These are phyloP conservation scores for Ambrosiella beaveri DNA, from an alignment of 2,329 filamentous ascomycete species.

Conservation along the genomic window DNA sequence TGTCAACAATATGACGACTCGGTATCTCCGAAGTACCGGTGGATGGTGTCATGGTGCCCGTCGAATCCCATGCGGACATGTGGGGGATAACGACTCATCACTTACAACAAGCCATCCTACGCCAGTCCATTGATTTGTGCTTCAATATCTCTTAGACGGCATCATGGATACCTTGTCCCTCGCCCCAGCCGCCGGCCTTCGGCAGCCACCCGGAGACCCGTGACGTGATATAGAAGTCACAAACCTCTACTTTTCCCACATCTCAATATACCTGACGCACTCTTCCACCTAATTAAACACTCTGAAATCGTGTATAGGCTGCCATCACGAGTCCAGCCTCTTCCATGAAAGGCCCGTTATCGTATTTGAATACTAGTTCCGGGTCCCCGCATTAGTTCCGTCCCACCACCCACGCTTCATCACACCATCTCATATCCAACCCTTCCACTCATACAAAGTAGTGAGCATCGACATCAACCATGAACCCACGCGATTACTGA, in stretches of 20 bases:
- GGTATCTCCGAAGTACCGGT: too few species aligned
- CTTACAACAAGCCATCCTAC: not conserved
- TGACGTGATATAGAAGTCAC: not conserved
- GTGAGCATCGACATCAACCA: not conserved
- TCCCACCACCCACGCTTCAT: not conserved
- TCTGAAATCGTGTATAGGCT: not conserved
- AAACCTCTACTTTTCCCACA: not conserved
- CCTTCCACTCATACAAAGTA: not conserved
- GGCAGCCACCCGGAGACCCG: not conserved
- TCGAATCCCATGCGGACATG: too few species aligned
- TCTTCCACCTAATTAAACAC: not conserved
- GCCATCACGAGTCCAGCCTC: not conserved
- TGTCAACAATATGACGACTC: too few species aligned
- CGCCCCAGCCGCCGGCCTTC: not conserved
- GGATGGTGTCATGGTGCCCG: too few species aligned
- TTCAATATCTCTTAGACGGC: not conserved
- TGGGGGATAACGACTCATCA: too few species aligned
- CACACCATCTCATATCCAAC: not conserved
- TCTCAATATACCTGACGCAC: not conserved
- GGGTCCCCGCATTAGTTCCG: not conserved
- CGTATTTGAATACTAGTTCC: not conserved
- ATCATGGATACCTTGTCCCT: not conserved
- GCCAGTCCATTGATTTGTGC: not conserved
- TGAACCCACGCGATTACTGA: not conserved
- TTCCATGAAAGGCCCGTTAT: too few species aligned